These are phyloP conservation scores for Alternaria sp. DNA, from an alignment of 2,329 filamentous ascomycete genomes.

Conservation along the genomic window DNA sequence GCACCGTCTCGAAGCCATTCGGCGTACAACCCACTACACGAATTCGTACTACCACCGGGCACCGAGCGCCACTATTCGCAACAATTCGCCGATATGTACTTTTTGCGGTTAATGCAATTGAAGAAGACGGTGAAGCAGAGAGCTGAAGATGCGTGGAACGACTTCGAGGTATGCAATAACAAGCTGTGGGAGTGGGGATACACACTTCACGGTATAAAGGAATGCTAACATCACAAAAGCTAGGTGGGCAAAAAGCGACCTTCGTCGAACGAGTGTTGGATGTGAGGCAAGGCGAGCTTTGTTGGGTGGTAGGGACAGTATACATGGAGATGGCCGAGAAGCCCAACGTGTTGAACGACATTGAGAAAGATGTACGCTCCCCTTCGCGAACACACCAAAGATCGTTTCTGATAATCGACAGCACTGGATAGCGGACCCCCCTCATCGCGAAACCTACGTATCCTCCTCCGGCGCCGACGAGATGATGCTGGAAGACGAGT, in stretches of 20 bases:
- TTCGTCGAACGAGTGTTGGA: constrained; percentile 89
- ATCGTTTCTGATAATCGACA: constrained; percentile 45
- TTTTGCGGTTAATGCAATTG: constrained; percentile 83
- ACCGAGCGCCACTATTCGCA: constrained; percentile 78
- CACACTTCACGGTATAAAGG: neutral
- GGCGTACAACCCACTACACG: constrained; percentile 75
- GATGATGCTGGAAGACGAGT: constrained; percentile 94
- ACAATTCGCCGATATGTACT: constrained; percentile 98
- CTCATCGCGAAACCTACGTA: constrained; percentile 77
- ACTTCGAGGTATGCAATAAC: constrained; percentile 63
- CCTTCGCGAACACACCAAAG: neutral
- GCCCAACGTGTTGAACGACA: constrained; percentile 93
- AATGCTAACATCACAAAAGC: constrained; percentile 39
- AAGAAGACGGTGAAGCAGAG: constrained; percentile 81
- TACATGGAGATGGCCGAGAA: constrained; percentile 98
- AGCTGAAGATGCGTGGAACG: constrained; percentile 77
- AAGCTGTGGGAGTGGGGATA: neutral
- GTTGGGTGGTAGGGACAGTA: constrained; percentile 92
- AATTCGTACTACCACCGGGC: constrained; percentile 73
- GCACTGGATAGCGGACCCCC: constrained; percentile 88
- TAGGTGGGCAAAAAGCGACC: constrained; percentile 76
- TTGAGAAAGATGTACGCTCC: constrained; percentile 78
- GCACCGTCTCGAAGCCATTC: constrained; percentile 50
- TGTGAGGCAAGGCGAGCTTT: constrained; percentile 92
- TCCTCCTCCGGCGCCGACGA: constrained; percentile 67